A percentile compares a stretch with the other conserved stretches of the same genome.
Evolutionary conservation across 352 stramenopile genomes (phyloP).

Genomic region (Phytopythium cucurbitacearum): DNA sequence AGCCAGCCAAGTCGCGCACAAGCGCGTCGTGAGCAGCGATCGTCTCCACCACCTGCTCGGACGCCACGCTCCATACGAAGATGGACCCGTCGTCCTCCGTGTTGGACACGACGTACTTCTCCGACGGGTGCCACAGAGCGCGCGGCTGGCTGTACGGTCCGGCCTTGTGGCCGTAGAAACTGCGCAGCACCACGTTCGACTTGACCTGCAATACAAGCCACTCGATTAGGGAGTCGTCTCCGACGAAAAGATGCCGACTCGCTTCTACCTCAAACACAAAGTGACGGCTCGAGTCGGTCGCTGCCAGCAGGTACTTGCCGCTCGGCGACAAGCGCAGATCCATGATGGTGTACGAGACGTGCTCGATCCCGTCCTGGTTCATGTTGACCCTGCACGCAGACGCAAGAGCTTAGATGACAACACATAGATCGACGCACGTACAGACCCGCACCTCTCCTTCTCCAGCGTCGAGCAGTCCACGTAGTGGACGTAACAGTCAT

Average conservation of each 20-base stretch:
- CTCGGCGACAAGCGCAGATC: constrained; percentile 67
- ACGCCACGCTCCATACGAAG: constrained; percentile 75
- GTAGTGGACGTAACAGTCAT: constrained; percentile 86
- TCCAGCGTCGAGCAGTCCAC: constrained; percentile 74
- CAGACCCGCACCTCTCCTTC: constrained; percentile 56
- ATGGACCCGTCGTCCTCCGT: constrained; percentile 61
- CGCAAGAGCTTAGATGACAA: not conserved
- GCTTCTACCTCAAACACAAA: constrained; percentile 69
- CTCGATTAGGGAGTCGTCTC: not conserved
- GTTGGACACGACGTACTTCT: constrained; percentile 85
- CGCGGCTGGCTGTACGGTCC: constrained; percentile 78
- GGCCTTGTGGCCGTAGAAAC: constrained; percentile 82
- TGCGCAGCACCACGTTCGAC: constrained; percentile 59
- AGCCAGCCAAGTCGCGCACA: constrained; percentile 37
- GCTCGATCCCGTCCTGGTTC: constrained; percentile 82
- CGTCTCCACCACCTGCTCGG: constrained; percentile 65
- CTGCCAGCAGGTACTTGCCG: constrained; percentile 74
- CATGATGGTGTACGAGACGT: constrained; percentile 88
- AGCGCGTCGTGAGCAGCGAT: constrained; percentile 68
- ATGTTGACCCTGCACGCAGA: constrained; percentile 64
- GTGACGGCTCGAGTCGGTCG: constrained; percentile 78
- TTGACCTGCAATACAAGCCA: constrained; percentile 34
- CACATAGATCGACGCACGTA: not conserved
- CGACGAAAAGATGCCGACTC: not conserved
- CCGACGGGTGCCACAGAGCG: constrained; percentile 67